phyloP scores from a whole-genome alignment of 495 filamentous ascomycete species.

The Pyrenula massariospora region DNA sequence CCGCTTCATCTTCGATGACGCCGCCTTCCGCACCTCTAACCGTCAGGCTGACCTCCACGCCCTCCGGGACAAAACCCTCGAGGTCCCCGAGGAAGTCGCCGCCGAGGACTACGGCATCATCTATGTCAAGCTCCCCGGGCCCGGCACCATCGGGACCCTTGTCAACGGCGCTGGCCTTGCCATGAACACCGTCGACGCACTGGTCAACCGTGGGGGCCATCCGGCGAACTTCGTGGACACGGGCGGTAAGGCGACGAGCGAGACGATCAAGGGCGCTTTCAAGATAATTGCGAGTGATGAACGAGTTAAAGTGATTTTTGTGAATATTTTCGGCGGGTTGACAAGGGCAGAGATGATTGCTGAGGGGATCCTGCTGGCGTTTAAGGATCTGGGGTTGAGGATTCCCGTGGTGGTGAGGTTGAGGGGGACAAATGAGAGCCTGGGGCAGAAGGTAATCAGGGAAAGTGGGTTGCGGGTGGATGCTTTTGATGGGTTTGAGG shows the following conservation, averaged over 20 bases:
- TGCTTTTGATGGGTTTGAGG: slow-evolving; percentile 74
- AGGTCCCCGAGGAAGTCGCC: slow-evolving; percentile 47
- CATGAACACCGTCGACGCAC: slow-evolving; percentile 84
- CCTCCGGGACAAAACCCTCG: slow-evolving; percentile 35
- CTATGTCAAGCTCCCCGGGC: slow-evolving; percentile 46
- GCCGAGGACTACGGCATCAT: slow-evolving; percentile 65
- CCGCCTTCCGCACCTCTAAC: slow-evolving; percentile 51
- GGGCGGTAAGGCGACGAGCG: slow-evolving; percentile 79
- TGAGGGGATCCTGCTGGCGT: slow-evolving; percentile 65
- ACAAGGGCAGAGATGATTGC: slow-evolving; percentile 86
- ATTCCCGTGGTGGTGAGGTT: slow-evolving; percentile 77
- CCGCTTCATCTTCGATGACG: slow-evolving; percentile 66
- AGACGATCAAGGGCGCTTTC: slow-evolving; percentile 70
- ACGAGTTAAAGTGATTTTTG: slow-evolving; percentile 64
- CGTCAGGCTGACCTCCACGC: slow-evolving; percentile 56
- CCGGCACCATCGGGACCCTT: slow-evolving; percentile 56
- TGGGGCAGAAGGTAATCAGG: slow-evolving; percentile 59
- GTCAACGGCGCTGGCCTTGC: slow-evolving; percentile 86
- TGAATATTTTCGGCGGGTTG: slow-evolving; percentile 86
- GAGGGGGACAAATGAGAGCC: slow-evolving; percentile 70
- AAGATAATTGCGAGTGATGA: slow-evolving; percentile 57
- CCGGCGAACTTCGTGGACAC: slow-evolving; percentile 83
- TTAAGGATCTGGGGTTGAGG: slow-evolving; percentile 54
- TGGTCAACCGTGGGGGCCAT: slow-evolving; percentile 49
- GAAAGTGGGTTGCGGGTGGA: slow-evolving; percentile 62